phyloP scores from a whole-genome alignment of 2,329 filamentous ascomycete species.

The Fusarium acutatum region DNA sequence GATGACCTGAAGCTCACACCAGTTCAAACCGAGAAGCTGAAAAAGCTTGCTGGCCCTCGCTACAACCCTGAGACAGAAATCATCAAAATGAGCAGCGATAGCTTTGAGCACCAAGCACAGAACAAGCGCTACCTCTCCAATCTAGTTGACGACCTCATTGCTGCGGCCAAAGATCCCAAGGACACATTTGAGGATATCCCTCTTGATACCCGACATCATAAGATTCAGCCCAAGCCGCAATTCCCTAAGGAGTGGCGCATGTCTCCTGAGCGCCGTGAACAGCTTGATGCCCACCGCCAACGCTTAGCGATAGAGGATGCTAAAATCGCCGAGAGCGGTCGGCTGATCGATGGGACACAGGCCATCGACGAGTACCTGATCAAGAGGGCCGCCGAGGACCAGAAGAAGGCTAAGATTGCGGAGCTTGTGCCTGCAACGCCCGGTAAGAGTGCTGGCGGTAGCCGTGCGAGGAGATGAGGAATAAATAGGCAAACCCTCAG shows the following conservation, averaged over 20 bases:
- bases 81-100: slow-evolving; percentile 90
- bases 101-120: slow-evolving; percentile 87
- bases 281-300: slow-evolving; percentile 70
- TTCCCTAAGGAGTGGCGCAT: slow-evolving; percentile 89
- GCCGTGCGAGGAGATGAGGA: slow-evolving; percentile 37
- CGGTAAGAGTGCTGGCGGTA: slow-evolving; percentile 24
- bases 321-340: slow-evolving; percentile 60
- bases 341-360: slow-evolving; percentile 66
- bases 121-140: slow-evolving; percentile 96
- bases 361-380: slow-evolving; percentile 53
- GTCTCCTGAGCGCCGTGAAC: slow-evolving; percentile 71
- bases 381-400: slow-evolving; percentile 46
- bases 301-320: slow-evolving; percentile 63
- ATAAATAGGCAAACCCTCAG: not conserved
- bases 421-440: slow-evolving; percentile 43
- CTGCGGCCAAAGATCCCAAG: slow-evolving; percentile 76
- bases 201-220: slow-evolving; percentile 86
- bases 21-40: slow-evolving; percentile 79
- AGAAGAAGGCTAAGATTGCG: slow-evolving; percentile 46
- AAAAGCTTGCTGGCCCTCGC: slow-evolving; percentile 84
- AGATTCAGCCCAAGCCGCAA: slow-evolving; percentile 69
- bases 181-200: slow-evolving; percentile 92
- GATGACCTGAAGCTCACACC: slow-evolving; percentile 75
- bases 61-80: slow-evolving; percentile 87
- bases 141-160: slow-evolving; percentile 75